phyloP scores from a whole-genome alignment of 805 yeast species.

The Ogataea chonburiensis region DNA sequence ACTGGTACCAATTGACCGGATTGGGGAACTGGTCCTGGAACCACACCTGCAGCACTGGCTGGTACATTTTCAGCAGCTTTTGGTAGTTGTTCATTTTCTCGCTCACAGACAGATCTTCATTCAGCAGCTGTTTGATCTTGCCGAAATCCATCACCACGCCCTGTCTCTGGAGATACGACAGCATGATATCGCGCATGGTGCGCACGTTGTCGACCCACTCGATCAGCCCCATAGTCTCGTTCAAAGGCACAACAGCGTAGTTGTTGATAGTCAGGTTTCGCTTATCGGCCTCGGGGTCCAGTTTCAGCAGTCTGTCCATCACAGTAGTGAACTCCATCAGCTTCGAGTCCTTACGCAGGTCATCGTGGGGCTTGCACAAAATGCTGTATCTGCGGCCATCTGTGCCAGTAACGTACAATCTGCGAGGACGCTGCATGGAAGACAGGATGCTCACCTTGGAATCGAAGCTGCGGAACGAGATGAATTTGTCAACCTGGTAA shows the following conservation, averaged over 20 bases:
- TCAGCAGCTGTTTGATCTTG: constrained; percentile 26
- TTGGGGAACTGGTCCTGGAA: constrained; percentile 86
- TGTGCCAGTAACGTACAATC: constrained; percentile 71
- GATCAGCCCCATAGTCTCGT: constrained; percentile 84
- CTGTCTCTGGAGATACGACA: constrained; percentile 26
- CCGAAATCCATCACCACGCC: constrained; percentile 30
- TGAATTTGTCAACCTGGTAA: constrained; percentile 25
- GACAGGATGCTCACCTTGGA: constrained; percentile 66
- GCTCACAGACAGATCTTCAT: constrained; percentile 24
- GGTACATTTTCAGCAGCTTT: constrained; percentile 37
- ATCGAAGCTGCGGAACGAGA: constrained; percentile 63
- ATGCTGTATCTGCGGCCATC: constrained; percentile 74
- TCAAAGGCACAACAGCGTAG: constrained; percentile 85
- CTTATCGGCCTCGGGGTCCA: constrained; percentile 69
- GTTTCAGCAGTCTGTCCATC: constrained; percentile 68
- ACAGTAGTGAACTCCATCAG: constrained; percentile 88
- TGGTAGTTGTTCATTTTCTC: constrained; percentile 39
- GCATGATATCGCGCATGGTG: constrained; percentile 65
- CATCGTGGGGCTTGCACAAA: constrained; percentile 84
- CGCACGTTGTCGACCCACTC: constrained; percentile 82
- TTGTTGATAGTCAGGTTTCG: constrained; percentile 70
- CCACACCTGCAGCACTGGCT: constrained; percentile 84
- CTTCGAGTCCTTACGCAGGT: constrained; percentile 92
- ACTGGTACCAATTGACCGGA: constrained; percentile 82
- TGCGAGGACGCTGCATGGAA: constrained; percentile 86